These are phyloP conservation scores for Rubia balearica DNA, from an alignment of 305 asterid species.

Conservation along the genomic window DNA sequence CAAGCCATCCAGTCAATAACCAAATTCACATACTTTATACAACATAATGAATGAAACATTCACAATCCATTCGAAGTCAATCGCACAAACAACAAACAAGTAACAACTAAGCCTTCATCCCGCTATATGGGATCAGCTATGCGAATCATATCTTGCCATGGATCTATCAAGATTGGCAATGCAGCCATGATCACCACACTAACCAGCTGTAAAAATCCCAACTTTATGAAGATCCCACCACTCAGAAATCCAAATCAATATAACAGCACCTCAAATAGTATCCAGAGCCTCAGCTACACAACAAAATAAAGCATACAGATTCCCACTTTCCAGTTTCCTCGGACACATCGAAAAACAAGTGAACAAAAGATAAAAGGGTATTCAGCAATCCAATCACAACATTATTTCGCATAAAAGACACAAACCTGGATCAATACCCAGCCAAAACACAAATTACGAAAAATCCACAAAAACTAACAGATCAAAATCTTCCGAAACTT, in stretches of 20 bases:
- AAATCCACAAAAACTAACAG: constrained; percentile 11
- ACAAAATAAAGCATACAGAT: constrained; percentile 21
- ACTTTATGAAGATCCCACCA: constrained; percentile 17
- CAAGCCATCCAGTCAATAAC: background rate
- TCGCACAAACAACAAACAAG: background rate
- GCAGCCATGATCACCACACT: constrained; percentile 5
- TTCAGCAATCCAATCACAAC: constrained; percentile 11
- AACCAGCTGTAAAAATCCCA: constrained; percentile 3
- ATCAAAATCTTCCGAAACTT: constrained; percentile 1
- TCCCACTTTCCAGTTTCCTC: constrained; percentile 13
- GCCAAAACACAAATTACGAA: background rate
- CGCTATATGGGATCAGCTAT: background rate
- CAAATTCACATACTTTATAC: background rate
- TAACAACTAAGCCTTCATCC: background rate
- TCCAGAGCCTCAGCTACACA: constrained; percentile 8
- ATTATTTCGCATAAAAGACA: constrained; percentile 6
- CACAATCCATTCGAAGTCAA: no score
- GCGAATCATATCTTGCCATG: background rate
- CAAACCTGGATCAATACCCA: constrained; percentile 16
- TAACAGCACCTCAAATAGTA: constrained; percentile 7
- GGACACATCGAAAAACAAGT: constrained; percentile 19
- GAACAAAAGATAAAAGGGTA: background rate
- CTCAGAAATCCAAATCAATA: constrained; percentile 13
- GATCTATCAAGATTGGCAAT: background rate
- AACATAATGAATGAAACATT: no score